A percentile compares a stretch with the other conserved stretches of the same genome.
These are phyloP conservation scores for Graphilbum fragrans DNA, from an alignment of 2,329 filamentous ascomycete species.

Conservation along the genomic window DNA sequence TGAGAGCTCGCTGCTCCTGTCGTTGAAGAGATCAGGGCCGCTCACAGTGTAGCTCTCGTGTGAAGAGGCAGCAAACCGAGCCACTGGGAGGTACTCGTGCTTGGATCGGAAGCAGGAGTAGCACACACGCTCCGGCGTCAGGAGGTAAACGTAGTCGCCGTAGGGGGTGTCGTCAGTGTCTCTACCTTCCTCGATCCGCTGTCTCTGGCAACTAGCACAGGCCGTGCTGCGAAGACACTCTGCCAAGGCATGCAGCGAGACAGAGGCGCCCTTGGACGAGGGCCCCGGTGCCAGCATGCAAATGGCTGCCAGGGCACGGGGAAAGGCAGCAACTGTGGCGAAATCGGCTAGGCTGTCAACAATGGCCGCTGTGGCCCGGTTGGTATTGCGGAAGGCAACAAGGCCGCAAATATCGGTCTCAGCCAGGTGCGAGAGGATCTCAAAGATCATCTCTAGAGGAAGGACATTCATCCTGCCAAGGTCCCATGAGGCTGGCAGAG, in stretches of 20 bases:
- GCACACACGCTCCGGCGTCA: conserved; percentile 10
- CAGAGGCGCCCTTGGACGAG: too few relatives aligned
- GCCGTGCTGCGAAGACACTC: conserved; percentile 5
- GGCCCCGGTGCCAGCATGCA: conserved; percentile 2
- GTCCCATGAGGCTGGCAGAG: conserved; percentile 3
- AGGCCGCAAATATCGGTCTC: conserved; percentile 6
- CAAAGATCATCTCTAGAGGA: conserved; percentile 9
- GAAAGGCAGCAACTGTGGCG: conserved; percentile 8
- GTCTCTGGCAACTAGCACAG: conserved; percentile 7
- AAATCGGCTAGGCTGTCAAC: conserved; percentile 9
- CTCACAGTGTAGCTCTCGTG: background rate
- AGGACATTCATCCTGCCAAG: conserved; percentile 6
- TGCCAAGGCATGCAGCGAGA: conserved; percentile 5
- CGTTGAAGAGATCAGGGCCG: background rate
- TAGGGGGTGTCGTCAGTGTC: background rate
- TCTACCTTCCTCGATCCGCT: background rate
- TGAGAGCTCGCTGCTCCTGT: background rate
- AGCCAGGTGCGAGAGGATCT: conserved; percentile 6
- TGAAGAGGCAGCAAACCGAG: background rate
- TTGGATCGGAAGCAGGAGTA: conserved; percentile 10
- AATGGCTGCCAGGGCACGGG: conserved; percentile 8
- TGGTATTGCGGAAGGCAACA: conserved; percentile 8
- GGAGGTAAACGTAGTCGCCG: conserved; percentile 11
- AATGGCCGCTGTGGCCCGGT: conserved; percentile 5
- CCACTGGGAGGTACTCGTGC: conserved; percentile 9